phyloP scores from a whole-genome alignment of 2,329 filamentous ascomycete genomes.

The Alternaria hordeiaustralica region DNA sequence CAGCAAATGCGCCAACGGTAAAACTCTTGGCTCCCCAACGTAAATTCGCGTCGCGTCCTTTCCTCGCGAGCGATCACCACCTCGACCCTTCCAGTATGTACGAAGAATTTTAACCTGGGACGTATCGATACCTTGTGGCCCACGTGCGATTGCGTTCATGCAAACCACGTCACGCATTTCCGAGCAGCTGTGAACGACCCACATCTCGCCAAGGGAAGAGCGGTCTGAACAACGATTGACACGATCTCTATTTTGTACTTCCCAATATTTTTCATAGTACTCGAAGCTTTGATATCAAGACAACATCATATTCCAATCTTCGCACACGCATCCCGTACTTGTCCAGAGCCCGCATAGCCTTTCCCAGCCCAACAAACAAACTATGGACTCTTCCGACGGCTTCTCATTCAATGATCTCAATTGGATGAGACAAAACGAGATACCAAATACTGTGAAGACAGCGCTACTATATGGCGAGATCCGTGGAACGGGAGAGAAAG shows the following conservation, averaged over 20 bases:
- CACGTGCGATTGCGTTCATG: background rate
- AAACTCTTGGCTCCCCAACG: background rate
- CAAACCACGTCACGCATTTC: background rate
- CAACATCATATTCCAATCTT: background rate
- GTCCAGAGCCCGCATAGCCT: background rate
- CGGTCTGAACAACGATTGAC: background rate
- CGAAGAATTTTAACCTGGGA: background rate
- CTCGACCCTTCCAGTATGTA: background rate
- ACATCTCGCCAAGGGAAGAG: background rate
- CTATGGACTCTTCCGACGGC: background rate
- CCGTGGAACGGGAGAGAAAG: background rate
- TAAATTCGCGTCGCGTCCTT: background rate
- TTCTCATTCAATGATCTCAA: background rate
- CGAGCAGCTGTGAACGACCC: background rate
- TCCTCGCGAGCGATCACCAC: background rate
- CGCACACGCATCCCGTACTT: fast-evolving
- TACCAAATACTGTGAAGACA: background rate
- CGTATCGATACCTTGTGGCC: background rate
- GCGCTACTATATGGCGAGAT: background rate
- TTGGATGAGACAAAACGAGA: background rate
- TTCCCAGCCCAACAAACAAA: background rate
- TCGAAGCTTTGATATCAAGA: background rate
- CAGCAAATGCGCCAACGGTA: background rate
- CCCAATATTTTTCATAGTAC: background rate
- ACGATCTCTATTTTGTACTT: background rate